These are phyloP conservation scores for Ceratobasidium sp. DNA, from an alignment of 1,284 basidiomycete genomes.

Conservation along the genomic window DNA sequence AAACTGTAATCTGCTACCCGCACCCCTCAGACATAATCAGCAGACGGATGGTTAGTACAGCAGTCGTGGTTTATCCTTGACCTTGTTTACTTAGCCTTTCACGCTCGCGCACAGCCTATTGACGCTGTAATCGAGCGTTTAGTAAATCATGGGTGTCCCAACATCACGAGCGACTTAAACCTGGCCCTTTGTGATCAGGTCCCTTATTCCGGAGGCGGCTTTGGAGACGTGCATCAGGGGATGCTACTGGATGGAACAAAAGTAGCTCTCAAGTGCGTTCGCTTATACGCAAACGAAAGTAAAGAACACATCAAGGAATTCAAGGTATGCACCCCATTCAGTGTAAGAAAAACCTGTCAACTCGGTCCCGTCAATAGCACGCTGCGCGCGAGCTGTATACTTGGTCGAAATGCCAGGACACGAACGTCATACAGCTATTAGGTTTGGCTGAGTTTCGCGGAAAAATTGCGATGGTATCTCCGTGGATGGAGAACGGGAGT, in stretches of 20 bases:
- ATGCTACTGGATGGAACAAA: not conserved
- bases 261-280: slow-evolving; percentile 3
- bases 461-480: too few relatives aligned
- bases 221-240: slow-evolving; percentile 16
- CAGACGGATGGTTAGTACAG: too few relatives aligned
- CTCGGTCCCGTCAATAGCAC: not conserved
- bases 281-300: not conserved
- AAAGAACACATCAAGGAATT: not conserved
- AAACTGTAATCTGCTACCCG: too few relatives aligned
- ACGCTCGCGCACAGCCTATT: too few relatives aligned
- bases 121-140: not conserved
- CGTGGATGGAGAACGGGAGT: too few relatives aligned
- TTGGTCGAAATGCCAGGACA: slow-evolving; percentile 13
- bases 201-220: not conserved
- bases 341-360: too few relatives aligned
- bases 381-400: slow-evolving; percentile 1
- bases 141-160: not conserved
- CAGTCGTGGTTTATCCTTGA: too few relatives aligned
- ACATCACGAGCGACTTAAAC: not conserved
- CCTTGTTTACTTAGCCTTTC: too few relatives aligned
- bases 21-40: too few relatives aligned
- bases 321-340: not conserved
- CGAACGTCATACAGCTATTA: not conserved
- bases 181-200: not conserved
- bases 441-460: not conserved